Percentiles rank a stretch among this genome's conserved stretches.
Conservation (phyloP, 2,329 filamentous ascomycete species). For the Bipolaris cookei region DNA sequence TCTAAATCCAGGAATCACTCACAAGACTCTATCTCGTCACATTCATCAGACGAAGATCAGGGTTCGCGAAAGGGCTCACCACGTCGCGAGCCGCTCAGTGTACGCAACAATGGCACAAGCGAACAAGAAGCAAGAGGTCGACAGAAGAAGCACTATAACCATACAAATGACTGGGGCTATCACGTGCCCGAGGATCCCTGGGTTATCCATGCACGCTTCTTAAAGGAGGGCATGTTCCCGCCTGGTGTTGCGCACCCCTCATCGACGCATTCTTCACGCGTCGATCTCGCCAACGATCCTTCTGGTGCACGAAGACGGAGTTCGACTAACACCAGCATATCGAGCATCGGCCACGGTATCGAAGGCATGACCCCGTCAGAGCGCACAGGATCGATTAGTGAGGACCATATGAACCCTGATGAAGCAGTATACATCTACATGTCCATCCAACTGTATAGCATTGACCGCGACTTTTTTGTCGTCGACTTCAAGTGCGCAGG, state of each 20-base stretch:
- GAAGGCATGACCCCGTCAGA: slow-evolving; percentile 34
- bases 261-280: slow-evolving; percentile 57
- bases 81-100: slow-evolving; percentile 37
- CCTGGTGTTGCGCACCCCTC: slow-evolving; percentile 58
- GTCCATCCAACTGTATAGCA: slow-evolving; percentile 72
- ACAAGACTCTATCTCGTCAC: slow-evolving; percentile 42
- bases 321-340: slow-evolving; percentile 42
- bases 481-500: slow-evolving; percentile 99
- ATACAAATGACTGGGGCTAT: slow-evolving; percentile 67
- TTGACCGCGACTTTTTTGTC: slow-evolving; percentile 90
- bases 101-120: slow-evolving; percentile 35
- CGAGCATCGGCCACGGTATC: slow-evolving; percentile 35
- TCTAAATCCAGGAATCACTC: slow-evolving; percentile 43
- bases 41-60: slow-evolving; percentile 36
- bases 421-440: slow-evolving; percentile 90
- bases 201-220: slow-evolving; percentile 90
- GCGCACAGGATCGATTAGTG: slow-evolving; percentile 22
- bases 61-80: slow-evolving; percentile 20
- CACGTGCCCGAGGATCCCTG: slow-evolving; percentile 91
- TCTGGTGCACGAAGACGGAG: slow-evolving; percentile 35
- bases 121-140: slow-evolving; percentile 41
- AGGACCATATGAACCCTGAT: slow-evolving; percentile 52
- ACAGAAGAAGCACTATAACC: slow-evolving; percentile 51
- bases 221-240: slow-evolving; percentile 75
- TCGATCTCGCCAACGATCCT: slow-evolving; percentile 52